A percentile compares a stretch with the other conserved stretches of the same genome.
Conservation (phyloP, 148 eudicot species). For the Silene latifolia region DNA sequence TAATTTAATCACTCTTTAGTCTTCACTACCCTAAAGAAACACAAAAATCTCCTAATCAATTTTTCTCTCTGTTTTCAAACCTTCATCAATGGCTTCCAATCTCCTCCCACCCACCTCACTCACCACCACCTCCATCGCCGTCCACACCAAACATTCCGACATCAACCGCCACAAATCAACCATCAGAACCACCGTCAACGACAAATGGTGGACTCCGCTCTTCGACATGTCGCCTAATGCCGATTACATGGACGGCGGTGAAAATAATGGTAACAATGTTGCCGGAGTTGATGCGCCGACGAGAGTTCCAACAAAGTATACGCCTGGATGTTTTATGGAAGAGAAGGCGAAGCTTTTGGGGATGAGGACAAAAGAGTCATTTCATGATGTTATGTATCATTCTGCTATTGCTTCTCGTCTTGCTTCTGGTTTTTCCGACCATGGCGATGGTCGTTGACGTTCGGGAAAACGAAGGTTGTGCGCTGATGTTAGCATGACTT, state of each 20-base stretch:
- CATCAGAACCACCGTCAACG: background rate
- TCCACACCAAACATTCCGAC: slow-evolving; percentile 18
- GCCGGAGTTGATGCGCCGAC: too few species aligned
- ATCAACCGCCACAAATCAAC: slow-evolving; percentile 20
- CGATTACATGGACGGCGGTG: slow-evolving; percentile 44
- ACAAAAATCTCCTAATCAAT: background rate
- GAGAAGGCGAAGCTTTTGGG: slow-evolving; percentile 66
- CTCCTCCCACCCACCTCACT: slow-evolving; percentile 32
- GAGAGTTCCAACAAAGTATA: slow-evolving; percentile 19
- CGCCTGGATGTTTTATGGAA: slow-evolving; percentile 57
- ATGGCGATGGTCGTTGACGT: background rate
- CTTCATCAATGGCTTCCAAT: slow-evolving; percentile 45
- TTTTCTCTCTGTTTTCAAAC: slow-evolving; percentile 21
- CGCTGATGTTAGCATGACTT: too few species aligned
- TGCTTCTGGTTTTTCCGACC: slow-evolving; percentile 47
- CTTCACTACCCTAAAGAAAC: background rate
- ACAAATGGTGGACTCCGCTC: slow-evolving; percentile 66
- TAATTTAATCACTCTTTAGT: background rate
- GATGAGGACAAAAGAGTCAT: slow-evolving; percentile 53
- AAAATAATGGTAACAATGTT: too few species aligned
- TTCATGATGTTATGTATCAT: slow-evolving; percentile 78
- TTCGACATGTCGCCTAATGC: slow-evolving; percentile 65
- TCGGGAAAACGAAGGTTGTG: too few species aligned
- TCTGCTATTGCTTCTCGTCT: slow-evolving; percentile 80
- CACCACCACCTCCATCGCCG: slow-evolving; percentile 30